Evolutionary conservation across 768 basidiomycete species (phyloP), one percentile per base, ranked within the genome.

Genomic region (Astraeus odoratus): DNA sequence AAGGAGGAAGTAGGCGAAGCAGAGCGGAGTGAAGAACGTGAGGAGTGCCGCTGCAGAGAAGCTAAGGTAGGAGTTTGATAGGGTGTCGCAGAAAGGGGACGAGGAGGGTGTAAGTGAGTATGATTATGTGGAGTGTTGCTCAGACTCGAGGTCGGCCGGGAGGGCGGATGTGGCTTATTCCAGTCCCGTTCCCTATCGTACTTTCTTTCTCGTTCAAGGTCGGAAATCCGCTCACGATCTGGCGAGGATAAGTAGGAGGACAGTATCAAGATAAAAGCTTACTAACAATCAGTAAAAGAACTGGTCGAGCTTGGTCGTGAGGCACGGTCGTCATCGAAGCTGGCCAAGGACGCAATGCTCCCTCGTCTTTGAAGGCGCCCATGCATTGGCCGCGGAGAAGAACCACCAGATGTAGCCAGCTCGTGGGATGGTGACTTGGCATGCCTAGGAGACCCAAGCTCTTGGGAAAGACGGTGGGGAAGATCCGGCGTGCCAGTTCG

Each of bases 211-310:
- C 55, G 57, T 43, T 73, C 71, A 19, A 69, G 43, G 37, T 74
- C 74, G 30, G 56, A 57, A 5, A 65, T 55, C 27, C 66, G 66
- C 33, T 78, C 77, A 38, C 58, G 66, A 58, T 75, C 80, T 80
- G 47, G 19, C 8, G 43, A 54, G 39, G 26, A 12, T 10, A 37
- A 44, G 42, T 27, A 34, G 24, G 10, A 18, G 12, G 24, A 30
- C 23, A 16, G 13, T 39, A 36, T 36, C 43, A 51, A 13, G 18
- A 19, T 33, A 20, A 12, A 15, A 27, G 22, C 27, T 19, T 37
- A 62, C 77, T 60, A 51, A 81, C 80, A 67, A 23, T 79, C 76
- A n/a, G 71, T 63, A 47, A 72, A 71, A 29, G 78, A 81, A 48
- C 66, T 61, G 9, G 66, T 43, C 0, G 77, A 77, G 36, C 70